These are phyloP conservation scores for Nepenthes alata DNA, from an alignment of 179 eudicot genomes.

Conservation along the genomic window DNA sequence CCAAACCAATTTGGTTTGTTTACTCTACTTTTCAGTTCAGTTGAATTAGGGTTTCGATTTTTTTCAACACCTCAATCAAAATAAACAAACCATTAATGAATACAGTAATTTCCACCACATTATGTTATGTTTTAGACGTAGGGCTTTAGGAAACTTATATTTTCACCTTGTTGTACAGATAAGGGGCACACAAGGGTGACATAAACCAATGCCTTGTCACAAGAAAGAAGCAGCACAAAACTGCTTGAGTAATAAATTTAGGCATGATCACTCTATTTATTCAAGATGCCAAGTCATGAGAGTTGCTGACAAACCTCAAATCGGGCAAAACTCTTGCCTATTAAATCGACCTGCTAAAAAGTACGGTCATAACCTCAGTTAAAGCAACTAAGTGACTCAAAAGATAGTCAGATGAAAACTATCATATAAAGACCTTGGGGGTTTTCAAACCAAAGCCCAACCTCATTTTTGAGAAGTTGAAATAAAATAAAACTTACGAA, in stretches of 20 bases:
- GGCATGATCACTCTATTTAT: conserved; percentile 61
- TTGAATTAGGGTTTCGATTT: too few species aligned
- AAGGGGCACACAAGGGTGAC: conserved; percentile 59
- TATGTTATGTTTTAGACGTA: background rate
- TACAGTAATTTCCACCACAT: background rate
- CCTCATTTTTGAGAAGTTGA: too few species aligned
- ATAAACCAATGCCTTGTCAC: conserved; percentile 69
- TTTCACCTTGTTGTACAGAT: conserved; percentile 50
- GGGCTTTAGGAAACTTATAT: conserved; percentile 34
- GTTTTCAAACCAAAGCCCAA: too few species aligned
- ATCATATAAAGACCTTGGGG: too few species aligned
- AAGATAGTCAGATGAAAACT: too few species aligned
- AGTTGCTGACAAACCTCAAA: conserved; percentile 76
- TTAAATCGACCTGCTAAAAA: background rate
- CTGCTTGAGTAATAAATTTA: conserved; percentile 61
- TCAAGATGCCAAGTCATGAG: conserved; percentile 72
- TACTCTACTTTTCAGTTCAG: too few species aligned
- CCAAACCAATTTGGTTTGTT: too few species aligned
- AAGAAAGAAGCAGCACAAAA: conserved; percentile 51
- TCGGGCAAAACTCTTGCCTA: background rate
- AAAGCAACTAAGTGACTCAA: too few species aligned
- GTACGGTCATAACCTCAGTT: too few species aligned
- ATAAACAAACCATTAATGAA: background rate
- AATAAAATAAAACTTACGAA: too few species aligned
- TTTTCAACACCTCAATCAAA: too few species aligned